Percentiles rank a stretch among this genome's conserved stretches.
Conservation (phyloP, 1,284 basidiomycete species). For the Phylloboletellus chloephorus region DNA sequence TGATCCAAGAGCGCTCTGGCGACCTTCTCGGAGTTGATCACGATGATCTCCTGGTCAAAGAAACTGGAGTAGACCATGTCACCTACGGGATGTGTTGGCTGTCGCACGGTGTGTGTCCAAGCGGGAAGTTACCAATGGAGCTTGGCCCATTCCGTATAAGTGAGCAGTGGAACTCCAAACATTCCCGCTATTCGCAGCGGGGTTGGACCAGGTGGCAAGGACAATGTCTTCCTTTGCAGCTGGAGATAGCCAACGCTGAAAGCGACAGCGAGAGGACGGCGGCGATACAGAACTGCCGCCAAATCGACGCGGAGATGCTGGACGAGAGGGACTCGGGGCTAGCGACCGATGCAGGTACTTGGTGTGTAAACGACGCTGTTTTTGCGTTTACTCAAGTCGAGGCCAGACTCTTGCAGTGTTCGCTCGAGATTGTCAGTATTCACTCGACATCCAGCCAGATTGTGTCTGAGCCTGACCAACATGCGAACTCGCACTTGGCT, state of each 20-base stretch:
- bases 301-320: constrained; percentile 9
- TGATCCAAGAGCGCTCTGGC: constrained; percentile 19
- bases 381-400: too few relatives aligned
- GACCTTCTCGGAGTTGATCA: constrained; percentile 21
- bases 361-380: too few relatives aligned
- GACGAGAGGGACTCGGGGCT: neutral
- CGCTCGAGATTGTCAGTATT: too few relatives aligned
- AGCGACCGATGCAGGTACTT: too few relatives aligned
- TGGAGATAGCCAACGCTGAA: constrained; percentile 5
- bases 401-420: too few relatives aligned
- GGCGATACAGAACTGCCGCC: constrained; percentile 13
- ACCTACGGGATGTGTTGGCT: constrained; percentile 21
- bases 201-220: constrained; percentile 30
- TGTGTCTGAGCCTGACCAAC: neutral
- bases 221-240: constrained; percentile 7
- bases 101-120: neutral
- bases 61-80: constrained; percentile 22
- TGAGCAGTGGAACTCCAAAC: constrained; percentile 40
- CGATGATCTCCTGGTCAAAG: constrained; percentile 18
- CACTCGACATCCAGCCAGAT: neutral
- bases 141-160: constrained; percentile 42
- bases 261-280: constrained; percentile 10
- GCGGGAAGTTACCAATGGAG: constrained; percentile 34
- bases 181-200: constrained; percentile 35
- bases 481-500: constrained; percentile 6